Base-by-base conservation (phyloP, 2,329 filamentous ascomycete species). In the Malbranchea cinnamomea region DNA sequence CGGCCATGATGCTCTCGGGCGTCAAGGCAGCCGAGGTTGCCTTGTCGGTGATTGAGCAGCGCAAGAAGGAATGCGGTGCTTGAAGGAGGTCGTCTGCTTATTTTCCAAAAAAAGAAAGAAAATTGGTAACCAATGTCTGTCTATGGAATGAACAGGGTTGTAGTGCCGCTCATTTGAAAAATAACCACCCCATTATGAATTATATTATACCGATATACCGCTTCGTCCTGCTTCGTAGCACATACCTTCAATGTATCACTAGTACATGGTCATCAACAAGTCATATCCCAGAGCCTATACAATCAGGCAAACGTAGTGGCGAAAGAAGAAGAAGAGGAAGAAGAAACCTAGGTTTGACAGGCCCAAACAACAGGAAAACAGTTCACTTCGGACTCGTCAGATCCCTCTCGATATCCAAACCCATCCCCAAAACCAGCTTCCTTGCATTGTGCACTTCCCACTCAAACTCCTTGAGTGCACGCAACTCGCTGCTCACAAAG, bases 11-110 rank as follows among this genome's bases (percentile, higher is more conserved):
- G 12, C 66, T 92, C 22, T 78, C 70, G 34, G 84, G 84, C 42
- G 78, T 92, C 48, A 92, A 91, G 68, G 84, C 84, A 46, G 84
- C 84, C 6, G 80, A 89, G 58, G 80, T 83, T 54, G 79, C 75
- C 0, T 58, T 87, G 40, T 69, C 67, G 40, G 65, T 87, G 30
- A 82, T 79, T 43, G 79, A 84, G 23, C 55, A 69, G 43, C 70
- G 81, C 44, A 76, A 78, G 67, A 68, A 67, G 46, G 68, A 85
- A 63, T 81, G 81, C 41, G 65, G 62, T 2, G 52, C 65, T 46
- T 70, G 53, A 45, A 31, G 20, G 9, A 4, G 26, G 3, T 6
- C 14, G 8, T 8, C 13, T 5, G 5, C 21, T 21, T 23, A 12
- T 15, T 25, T 5, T 26, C 15, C 11, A 11, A 27, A 33, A 18